Base-by-base conservation (phyloP, 768 basidiomycete genomes). In the Panus rudis region DNA sequence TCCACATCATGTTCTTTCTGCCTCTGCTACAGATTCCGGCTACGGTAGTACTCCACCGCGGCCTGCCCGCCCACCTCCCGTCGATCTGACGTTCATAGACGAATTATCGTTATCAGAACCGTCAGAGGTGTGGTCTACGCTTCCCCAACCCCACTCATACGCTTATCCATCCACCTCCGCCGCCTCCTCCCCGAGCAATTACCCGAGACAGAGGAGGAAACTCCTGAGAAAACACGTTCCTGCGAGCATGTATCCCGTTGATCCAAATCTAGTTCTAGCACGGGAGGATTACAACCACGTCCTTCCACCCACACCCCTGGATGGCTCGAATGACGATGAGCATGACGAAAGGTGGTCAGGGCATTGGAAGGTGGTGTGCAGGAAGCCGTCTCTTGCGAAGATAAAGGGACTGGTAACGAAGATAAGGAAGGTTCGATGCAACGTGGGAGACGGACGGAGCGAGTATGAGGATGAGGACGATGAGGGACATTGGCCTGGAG, bases 251-350 rank as follows among this genome's bases (percentile, higher is more conserved):
- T 22, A 28, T n/a, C 62, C 63, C 1, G 63, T 62, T 19, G 40
- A 43, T 40, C 58, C 63, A 1, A 42, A 41, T 2, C 54, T 55
- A 33, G 61, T 62, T 12, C 61, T 62, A 42, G 52, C 61, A 35
- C 56, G 61, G 4, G 24, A 41, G 32, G 34, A 47, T 34, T 62
- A 57, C 54, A 62, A 62, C 49, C 58, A 60, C 46, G 28, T 35
- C 6, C 32, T 28, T 17, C 24, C 34, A 16, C 39, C 33, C 14
- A 26, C 16, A 19, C 50, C 26, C 16, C 39, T n/a, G n/a, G n/a
- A n/a, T n/a, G n/a, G n/a, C n/a, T n/a, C n/a, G n/a, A n/a, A n/a
- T n/a, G n/a, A n/a, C n/a, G n/a, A n/a, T n/a, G n/a, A n/a, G n/a
- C n/a, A n/a, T n/a, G n/a, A n/a, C n/a, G n/a, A n/a, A n/a, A n/a